Conservation (phyloP, 345 rosid genomes). For the Carallia pectinifolia region DNA sequence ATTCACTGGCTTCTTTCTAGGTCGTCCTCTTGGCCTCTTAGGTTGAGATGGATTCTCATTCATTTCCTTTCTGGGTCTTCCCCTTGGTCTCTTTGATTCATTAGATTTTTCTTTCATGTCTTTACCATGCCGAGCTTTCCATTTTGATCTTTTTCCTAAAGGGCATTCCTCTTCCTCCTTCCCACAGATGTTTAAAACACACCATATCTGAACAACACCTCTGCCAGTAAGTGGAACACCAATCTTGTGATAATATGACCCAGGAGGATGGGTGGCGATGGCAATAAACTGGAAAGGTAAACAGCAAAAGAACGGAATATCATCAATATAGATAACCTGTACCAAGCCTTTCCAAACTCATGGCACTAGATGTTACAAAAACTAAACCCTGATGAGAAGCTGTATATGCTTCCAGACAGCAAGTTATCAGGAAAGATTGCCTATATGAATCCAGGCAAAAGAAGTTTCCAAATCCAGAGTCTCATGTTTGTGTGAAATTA, state of each 20-base stretch:
- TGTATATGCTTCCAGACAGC: neutral
- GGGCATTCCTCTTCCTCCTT: slow-evolving; percentile 28
- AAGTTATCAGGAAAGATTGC: neutral
- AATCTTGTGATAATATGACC: slow-evolving; percentile 67
- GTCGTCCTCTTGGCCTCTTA: slow-evolving; percentile 38
- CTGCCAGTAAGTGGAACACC: slow-evolving; percentile 71
- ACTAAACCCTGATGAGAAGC: too few species aligned
- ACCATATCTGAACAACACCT: slow-evolving; percentile 90
- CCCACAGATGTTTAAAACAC: slow-evolving; percentile 44
- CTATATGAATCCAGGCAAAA: neutral
- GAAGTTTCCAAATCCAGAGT: neutral
- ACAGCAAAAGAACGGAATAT: neutral
- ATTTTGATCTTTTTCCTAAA: slow-evolving; percentile 26
- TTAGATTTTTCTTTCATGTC: slow-evolving; percentile 19
- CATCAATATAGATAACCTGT: neutral
- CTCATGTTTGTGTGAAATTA: neutral
- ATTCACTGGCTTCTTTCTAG: slow-evolving; percentile 43
- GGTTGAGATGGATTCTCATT: neutral
- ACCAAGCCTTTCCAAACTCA: too few species aligned
- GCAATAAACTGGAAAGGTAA: slow-evolving; percentile 66
- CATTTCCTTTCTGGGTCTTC: slow-evolving; percentile 34
- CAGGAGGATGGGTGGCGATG: slow-evolving; percentile 87
- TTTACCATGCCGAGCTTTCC: slow-evolving; percentile 16
- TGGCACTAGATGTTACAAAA: too few species aligned
- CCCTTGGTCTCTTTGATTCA: slow-evolving; percentile 26